Conservation (phyloP, 2,329 filamentous ascomycete genomes). For the Colletotrichum sp. region DNA sequence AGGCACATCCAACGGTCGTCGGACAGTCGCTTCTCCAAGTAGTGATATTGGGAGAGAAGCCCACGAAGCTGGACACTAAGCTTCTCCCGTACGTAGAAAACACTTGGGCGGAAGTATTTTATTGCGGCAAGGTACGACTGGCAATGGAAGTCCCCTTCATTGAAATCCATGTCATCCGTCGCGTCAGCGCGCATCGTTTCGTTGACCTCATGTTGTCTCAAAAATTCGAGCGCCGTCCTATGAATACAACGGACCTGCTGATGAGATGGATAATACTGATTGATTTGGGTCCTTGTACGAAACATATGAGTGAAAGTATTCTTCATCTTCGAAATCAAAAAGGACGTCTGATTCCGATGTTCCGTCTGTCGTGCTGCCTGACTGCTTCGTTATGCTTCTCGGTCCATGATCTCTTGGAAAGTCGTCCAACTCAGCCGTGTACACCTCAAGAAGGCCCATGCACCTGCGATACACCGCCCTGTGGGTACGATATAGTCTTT, state of each 20-base stretch:
- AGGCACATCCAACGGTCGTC: not conserved
- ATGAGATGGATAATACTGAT: not conserved
- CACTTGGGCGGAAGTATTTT: not conserved
- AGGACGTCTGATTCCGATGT: accelerated
- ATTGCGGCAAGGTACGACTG: not conserved
- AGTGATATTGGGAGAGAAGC: not conserved
- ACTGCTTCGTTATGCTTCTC: not conserved
- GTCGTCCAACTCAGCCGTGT: not conserved
- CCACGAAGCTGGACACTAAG: not conserved
- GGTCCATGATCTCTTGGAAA: not conserved
- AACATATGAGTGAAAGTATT: not conserved
- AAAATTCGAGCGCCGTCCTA: not conserved
- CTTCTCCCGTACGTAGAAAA: accelerated
- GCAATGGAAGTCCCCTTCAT: not conserved
- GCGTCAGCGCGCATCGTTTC: not conserved
- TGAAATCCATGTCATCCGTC: not conserved
- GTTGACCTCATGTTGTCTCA: not conserved
- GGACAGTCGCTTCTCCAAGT: not conserved
- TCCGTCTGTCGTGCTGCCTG: not conserved
- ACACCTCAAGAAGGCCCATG: not conserved
- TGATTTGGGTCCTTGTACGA: not conserved
- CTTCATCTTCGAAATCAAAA: not conserved
- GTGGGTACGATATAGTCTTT: not conserved
- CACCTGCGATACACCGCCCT: not conserved
- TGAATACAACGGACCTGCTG: not conserved